These are phyloP conservation scores for Musa beccarii DNA, from an alignment of 176 grass and related monocot genomes.

Conservation along the genomic window DNA sequence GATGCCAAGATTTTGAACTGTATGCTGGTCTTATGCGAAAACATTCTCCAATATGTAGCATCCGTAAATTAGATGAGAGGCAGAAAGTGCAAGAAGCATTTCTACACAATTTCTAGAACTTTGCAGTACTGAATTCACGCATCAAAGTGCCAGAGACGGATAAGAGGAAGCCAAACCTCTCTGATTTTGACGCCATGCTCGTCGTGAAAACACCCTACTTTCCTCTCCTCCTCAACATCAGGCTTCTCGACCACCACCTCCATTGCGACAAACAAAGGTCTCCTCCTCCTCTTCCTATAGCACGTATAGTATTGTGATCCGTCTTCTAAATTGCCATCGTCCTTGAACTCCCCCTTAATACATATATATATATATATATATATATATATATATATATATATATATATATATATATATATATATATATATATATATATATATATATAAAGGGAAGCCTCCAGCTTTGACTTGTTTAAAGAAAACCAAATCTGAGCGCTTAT, in stretches of 20 bases:
- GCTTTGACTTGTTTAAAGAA: conserved; percentile 51
- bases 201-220: neutral
- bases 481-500: conserved; percentile 40
- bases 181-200: neutral
- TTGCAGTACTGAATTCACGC: too few relatives aligned
- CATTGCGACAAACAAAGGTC: neutral
- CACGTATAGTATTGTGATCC: too few relatives aligned
- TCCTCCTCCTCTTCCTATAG: neutral
- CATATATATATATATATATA: conserved; percentile 9
- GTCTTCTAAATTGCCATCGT: neutral
- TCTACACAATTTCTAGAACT: too few relatives aligned
- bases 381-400: too few relatives aligned
- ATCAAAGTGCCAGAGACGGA: too few relatives aligned
- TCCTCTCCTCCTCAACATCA: neutral
- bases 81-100: too few relatives aligned
- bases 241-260: neutral
- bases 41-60: too few relatives aligned
- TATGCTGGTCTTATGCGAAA: too few relatives aligned
- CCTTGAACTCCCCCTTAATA: conserved; percentile 7
- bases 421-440: conserved; percentile 25
- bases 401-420: too few relatives aligned
- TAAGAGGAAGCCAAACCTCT: neutral
- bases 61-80: too few relatives aligned
- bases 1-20: too few relatives aligned
- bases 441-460: conserved; percentile 22